Evolutionary conservation across 176 grass and related monocot genomes (phyloP).

Genomic region (Oryza rufipogon): DNA sequence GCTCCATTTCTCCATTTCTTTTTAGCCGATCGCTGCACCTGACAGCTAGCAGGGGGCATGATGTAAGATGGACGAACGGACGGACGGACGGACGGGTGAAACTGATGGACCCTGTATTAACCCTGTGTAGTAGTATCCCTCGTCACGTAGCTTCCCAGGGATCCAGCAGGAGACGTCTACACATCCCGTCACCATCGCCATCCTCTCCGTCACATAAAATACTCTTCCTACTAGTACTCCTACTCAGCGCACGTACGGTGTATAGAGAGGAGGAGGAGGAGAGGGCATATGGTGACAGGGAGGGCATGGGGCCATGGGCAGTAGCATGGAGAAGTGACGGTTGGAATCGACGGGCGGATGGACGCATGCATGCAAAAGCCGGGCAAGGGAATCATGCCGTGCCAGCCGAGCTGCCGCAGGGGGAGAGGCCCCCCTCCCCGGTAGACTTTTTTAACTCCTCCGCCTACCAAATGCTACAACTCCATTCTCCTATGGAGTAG

Average conservation of each 20-base stretch:
- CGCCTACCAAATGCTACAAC: not conserved
- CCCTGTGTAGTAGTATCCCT: not conserved
- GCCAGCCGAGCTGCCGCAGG: not conserved
- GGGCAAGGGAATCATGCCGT: slow-evolving; percentile 28
- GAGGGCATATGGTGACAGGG: too few species aligned
- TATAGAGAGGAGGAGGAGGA: not conserved
- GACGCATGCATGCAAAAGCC: slow-evolving; percentile 54
- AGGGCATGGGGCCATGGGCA: slow-evolving; percentile 34
- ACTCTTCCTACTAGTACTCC: not conserved
- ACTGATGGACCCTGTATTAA: not conserved
- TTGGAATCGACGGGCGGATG: slow-evolving; percentile 40
- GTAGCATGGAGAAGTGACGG: slow-evolving; percentile 42
- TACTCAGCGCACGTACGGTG: not conserved
- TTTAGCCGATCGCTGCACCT: too few species aligned
- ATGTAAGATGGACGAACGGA: not conserved
- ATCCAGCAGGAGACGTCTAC: slow-evolving; percentile 41
- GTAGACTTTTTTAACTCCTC: slow-evolving; percentile 40
- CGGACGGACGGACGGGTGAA: slow-evolving; percentile 12
- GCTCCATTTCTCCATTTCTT: too few species aligned
- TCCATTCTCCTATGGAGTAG: too few species aligned
- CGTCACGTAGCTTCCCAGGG: slow-evolving; percentile 37
- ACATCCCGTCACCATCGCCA: slow-evolving; percentile 26
- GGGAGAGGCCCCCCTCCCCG: not conserved
- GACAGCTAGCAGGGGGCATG: not conserved
- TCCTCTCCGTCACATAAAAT: slow-evolving; percentile 40